These are phyloP conservation scores for Boletus pseudo-olivaceus DNA, from an alignment of 768 basidiomycete species.

Conservation along the genomic window DNA sequence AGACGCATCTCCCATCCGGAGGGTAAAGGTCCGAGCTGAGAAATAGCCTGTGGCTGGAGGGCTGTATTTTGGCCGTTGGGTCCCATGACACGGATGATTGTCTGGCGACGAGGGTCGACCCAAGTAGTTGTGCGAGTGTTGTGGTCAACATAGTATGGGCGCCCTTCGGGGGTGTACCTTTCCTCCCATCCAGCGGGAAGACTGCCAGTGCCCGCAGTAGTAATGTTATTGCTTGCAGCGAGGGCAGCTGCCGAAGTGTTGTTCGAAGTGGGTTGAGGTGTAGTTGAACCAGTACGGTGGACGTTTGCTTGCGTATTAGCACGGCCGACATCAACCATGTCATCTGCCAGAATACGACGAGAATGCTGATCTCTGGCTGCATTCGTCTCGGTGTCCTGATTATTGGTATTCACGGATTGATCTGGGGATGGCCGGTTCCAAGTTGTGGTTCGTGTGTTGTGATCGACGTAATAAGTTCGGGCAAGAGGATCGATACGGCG, in stretches of 20 bases:
- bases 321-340: conserved; percentile 73
- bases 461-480: conserved; percentile 97
- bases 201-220: conserved; percentile 78
- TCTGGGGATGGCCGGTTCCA: conserved; percentile 91
- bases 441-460: conserved; percentile 95
- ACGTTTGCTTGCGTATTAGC: conserved; percentile 38
- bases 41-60: conserved; percentile 91
- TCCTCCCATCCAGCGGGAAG: conserved; percentile 99
- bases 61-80: conserved; percentile 85
- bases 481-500: conserved; percentile 95
- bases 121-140: conserved; percentile 99
- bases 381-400: conserved; percentile 76
- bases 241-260: conserved; percentile 45
- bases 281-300: conserved; percentile 38
- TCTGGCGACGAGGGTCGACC: conserved; percentile 98
- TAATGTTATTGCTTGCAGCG: conserved; percentile 46
- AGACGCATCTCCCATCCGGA: conserved; percentile 99
- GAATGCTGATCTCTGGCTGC: conserved; percentile 85
- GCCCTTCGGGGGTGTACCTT: conserved; percentile 95
- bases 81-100: conserved; percentile 94
- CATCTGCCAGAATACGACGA: conserved; percentile 79
- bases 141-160: conserved; percentile 99
- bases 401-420: conserved; percentile 65
- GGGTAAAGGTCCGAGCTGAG: conserved; percentile 93
- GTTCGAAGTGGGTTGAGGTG: conserved; percentile 25